These are phyloP conservation scores for Arthrocladium fulminans DNA, from an alignment of 2,329 filamentous ascomycete species.

Conservation along the genomic window DNA sequence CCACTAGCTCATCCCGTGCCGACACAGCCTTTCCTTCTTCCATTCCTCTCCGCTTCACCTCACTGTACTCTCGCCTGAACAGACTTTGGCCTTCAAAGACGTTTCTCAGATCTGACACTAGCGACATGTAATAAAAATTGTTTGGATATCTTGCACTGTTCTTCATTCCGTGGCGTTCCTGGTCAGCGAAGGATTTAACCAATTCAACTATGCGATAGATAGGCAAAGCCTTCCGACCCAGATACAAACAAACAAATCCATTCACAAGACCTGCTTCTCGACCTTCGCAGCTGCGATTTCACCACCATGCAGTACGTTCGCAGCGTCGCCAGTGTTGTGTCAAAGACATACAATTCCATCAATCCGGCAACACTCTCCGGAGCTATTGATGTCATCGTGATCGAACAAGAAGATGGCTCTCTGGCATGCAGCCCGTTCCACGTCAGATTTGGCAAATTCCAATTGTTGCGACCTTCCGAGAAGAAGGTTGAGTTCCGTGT, in stretches of 20 bases:
- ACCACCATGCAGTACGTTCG: conserved; percentile 87
- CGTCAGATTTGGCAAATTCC: conserved; percentile 98
- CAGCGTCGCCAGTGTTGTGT: conserved; percentile 88
- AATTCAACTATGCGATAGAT: conserved; percentile 5
- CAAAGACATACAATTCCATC: conserved; percentile 98
- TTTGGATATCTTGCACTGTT: neutral
- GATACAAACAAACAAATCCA: neutral
- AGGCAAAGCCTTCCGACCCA: neutral
- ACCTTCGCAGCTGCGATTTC: conserved; percentile 7
- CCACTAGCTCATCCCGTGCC: too few species aligned
- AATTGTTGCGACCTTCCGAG: conserved; percentile 83
- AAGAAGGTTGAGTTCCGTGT: conserved; percentile 98
- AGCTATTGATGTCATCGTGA: conserved; percentile 97
- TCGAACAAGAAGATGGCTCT: conserved; percentile 81
- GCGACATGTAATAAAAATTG: neutral
- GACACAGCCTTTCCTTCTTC: too few species aligned
- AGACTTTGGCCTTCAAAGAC: too few species aligned
- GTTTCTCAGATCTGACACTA: neutral
- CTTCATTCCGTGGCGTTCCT: conserved; percentile 3
- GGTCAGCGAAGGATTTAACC: too few species aligned
- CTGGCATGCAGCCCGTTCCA: conserved; percentile 94
- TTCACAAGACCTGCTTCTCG: too few species aligned
- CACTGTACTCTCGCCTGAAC: too few species aligned
- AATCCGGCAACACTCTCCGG: conserved; percentile 95
- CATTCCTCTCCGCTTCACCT: too few species aligned